phyloP scores from a whole-genome alignment of 305 asterid genomes.

The Lippia alba region DNA sequence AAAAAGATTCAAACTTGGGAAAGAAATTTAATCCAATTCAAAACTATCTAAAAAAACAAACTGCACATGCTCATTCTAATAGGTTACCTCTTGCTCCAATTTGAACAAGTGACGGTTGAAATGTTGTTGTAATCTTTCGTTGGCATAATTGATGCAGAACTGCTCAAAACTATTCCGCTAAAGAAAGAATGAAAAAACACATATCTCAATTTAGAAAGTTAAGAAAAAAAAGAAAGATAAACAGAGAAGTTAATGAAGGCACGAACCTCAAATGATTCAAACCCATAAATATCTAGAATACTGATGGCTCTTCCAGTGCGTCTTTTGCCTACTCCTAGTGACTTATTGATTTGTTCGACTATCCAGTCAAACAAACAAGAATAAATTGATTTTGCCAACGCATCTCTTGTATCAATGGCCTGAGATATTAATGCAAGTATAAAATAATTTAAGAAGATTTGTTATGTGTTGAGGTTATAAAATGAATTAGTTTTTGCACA shows the following conservation, averaged over 20 bases:
- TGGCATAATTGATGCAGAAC: constrained; percentile 88
- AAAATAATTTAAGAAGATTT: constrained; percentile 21
- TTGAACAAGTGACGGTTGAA: constrained; percentile 89
- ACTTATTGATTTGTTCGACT: constrained; percentile 93
- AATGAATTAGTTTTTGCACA: constrained; percentile 1
- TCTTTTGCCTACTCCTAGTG: constrained; percentile 90
- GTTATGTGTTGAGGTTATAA: constrained; percentile 12
- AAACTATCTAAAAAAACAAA: background rate
- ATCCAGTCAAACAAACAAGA: constrained; percentile 98
- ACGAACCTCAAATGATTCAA: constrained; percentile 92
- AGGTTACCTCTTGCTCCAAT: constrained; percentile 81
- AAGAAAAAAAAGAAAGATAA: constrained; percentile 18
- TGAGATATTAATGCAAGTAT: constrained; percentile 44
- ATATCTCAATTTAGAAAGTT: constrained; percentile 21
- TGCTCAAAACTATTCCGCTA: constrained; percentile 91
- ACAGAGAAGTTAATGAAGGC: constrained; percentile 28
- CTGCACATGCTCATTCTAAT: constrained; percentile 8
- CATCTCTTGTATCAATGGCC: constrained; percentile 96
- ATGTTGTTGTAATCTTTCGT: constrained; percentile 87
- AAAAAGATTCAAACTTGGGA: constrained; percentile 20
- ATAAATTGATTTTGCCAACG: constrained; percentile 91
- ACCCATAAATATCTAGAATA: constrained; percentile 96
- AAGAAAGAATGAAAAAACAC: constrained; percentile 23
- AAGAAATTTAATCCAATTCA: too few species aligned
- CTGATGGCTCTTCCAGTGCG: constrained; percentile 97